Base-by-base conservation (phyloP, 306 rosid species). In the Glycine tomentella region DNA sequence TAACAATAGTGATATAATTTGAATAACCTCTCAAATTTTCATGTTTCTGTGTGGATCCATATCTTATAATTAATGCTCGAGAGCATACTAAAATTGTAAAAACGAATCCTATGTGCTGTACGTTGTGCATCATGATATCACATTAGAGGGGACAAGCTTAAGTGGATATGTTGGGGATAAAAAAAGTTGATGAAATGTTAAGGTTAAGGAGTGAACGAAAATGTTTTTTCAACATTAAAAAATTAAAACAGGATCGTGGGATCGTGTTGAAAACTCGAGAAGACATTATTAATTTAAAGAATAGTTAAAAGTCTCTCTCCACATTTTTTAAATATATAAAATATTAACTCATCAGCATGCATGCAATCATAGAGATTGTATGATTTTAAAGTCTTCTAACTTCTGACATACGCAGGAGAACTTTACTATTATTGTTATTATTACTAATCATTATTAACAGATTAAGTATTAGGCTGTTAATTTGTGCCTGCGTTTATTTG, bases 101-200 rank as follows among this genome's bases (percentile, higher is more conserved):
- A 46, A 31, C 40, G 82, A 79, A 79, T 79, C 76, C 57, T 6
- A 69, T 44, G 76, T 44, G 76, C 82, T 59, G 56, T 69, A 8
- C 44, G 16, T n/a, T 13, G 50, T 79, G 69, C 49, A 13, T 55
- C 46, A 68, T 55, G 53, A 67, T 20, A 55, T 67, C 31, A 67
- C 31, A 59, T 5, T 40, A 4, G 34, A 13, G 67, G 74, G 13
- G 82, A 78, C 67, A 78, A 40, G 34, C 10, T 68, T 14, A 68
- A 68, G 53, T 53, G 68, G 75, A 42, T 8, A 16, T 0, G 34
- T 31, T 15, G 53, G 58, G 8, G 49, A 11, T 4, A 17, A 11
- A 68, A 44, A 68, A 59, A 45, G 57, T 20, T 7, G 44, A 20
- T 36, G 4, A 36, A 36, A 36, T 36, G 40, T 4, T 36, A 4